Percentiles rank a stretch among this genome's conserved stretches.
Conservation (phyloP, 805 yeast genomes). For the Ogataea corticis region DNA sequence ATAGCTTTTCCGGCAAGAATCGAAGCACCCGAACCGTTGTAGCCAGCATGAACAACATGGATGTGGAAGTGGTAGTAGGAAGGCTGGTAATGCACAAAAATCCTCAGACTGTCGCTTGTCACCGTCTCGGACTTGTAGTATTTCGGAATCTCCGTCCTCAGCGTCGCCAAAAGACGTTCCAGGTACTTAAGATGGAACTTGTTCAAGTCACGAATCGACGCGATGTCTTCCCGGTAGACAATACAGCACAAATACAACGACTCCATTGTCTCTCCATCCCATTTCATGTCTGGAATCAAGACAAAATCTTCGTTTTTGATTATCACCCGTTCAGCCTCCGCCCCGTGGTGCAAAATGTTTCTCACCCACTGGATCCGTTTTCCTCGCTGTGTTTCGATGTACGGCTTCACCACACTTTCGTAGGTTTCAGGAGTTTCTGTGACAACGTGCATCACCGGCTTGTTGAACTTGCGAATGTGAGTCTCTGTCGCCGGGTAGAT, state of each 20-base stretch:
- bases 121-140: conserved; percentile 42
- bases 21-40: conserved; percentile 68
- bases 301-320: conserved; percentile 69
- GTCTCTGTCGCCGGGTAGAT: conserved; percentile 88
- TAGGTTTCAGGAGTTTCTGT: conserved; percentile 83
- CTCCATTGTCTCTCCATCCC: conserved; percentile 78
- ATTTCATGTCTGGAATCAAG: conserved; percentile 91
- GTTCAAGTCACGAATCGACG: conserved; percentile 74
- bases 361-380: conserved; percentile 86
- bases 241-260: conserved; percentile 78
- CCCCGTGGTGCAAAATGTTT: conserved; percentile 77
- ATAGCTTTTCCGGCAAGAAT: conserved; percentile 79
- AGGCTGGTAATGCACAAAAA: conserved; percentile 93
- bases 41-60: conserved; percentile 76
- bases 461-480: conserved; percentile 76
- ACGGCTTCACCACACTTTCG: conserved; percentile 61
- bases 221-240: conserved; percentile 65
- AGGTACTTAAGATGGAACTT: conserved; percentile 60
- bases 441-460: conserved; percentile 60
- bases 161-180: conserved; percentile 42
- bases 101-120: conserved; percentile 56
- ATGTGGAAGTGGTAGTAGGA: conserved; percentile 94
- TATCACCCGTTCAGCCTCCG: conserved; percentile 81
- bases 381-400: conserved; percentile 73
- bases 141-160: conserved; percentile 48